Percentiles rank a stretch among this genome's conserved stretches.
Evolutionary conservation across 176 grass and related monocot species (phyloP).

Genomic region (Thalia dealbata): DNA sequence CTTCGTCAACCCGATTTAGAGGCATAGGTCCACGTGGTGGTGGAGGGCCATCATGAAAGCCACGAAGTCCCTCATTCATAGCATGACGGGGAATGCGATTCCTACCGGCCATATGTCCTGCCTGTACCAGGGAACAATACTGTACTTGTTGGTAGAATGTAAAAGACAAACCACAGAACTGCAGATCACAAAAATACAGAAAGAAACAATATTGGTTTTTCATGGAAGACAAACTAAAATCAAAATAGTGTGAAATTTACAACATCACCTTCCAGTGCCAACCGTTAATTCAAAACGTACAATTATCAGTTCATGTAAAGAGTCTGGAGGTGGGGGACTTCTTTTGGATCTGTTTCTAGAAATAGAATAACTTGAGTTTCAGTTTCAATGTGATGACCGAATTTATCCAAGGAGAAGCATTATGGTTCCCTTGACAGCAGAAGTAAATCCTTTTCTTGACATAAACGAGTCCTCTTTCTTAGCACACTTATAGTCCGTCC

Average conservation of each 20-base stretch:
- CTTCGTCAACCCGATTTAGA: slow-evolving; percentile 16
- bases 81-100: slow-evolving; percentile 23
- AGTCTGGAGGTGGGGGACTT: too few species aligned
- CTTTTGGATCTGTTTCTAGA: too few species aligned
- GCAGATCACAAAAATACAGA: neutral
- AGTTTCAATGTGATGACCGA: too few species aligned
- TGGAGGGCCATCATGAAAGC: slow-evolving; percentile 15
- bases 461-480: neutral
- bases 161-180: neutral
- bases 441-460: neutral
- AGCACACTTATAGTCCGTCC: neutral
- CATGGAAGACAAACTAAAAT: neutral
- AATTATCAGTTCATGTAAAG: too few species aligned
- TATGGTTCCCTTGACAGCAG: neutral
- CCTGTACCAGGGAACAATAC: neutral
- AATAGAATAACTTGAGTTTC: too few species aligned
- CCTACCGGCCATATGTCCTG: slow-evolving; percentile 41
- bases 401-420: neutral
- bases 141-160: neutral
- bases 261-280: neutral
- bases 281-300: too few species aligned
- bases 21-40: slow-evolving; percentile 21
- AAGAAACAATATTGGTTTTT: neutral
- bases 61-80: slow-evolving; percentile 19
- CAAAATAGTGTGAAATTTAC: neutral